A percentile compares a stretch with the other conserved stretches of the same genome.
Evolutionary conservation across 2,329 filamentous ascomycete species (phyloP).

Genomic region (Ophiostoma sp.): DNA sequence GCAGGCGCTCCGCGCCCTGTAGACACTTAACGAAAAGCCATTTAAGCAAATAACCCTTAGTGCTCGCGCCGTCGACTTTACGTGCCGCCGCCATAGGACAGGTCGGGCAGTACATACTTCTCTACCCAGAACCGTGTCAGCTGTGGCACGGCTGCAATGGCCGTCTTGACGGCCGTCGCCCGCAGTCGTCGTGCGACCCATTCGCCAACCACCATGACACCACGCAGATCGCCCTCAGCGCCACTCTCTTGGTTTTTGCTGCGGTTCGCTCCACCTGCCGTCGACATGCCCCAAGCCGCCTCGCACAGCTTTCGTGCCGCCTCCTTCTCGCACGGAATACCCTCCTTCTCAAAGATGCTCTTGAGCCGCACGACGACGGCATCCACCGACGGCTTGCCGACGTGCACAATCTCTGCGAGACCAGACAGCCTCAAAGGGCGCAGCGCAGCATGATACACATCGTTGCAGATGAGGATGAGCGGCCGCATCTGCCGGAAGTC

Average conservation of each 20-base stretch:
- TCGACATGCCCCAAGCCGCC: constrained; percentile 72
- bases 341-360: constrained; percentile 79
- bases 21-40: too few species aligned
- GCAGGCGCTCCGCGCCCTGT: too few species aligned
- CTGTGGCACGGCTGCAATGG: constrained; percentile 37
- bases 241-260: constrained; percentile 58
- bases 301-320: constrained; percentile 81
- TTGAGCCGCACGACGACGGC: constrained; percentile 78
- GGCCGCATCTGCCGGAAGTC: constrained; percentile 82
- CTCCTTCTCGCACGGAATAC: constrained; percentile 80
- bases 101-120: constrained; percentile 60
- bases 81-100: constrained; percentile 57
- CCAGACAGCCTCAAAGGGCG: constrained; percentile 78
- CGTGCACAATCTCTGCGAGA: constrained; percentile 83
- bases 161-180: constrained; percentile 36
- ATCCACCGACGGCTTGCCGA: constrained; percentile 81
- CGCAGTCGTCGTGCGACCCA: constrained; percentile 73
- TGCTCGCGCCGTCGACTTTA: too few species aligned
- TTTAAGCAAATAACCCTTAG: too few species aligned
- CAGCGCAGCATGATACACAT: constrained; percentile 87
- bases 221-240: constrained; percentile 69
- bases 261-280: constrained; percentile 58
- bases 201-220: constrained; percentile 79
- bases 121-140: constrained; percentile 75
- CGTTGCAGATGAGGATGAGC: constrained; percentile 92